A percentile compares a stretch with the other conserved stretches of the same genome.
These are phyloP conservation scores for Geotrichum ghanense DNA, from an alignment of 805 yeast genomes.

Conservation along the genomic window DNA sequence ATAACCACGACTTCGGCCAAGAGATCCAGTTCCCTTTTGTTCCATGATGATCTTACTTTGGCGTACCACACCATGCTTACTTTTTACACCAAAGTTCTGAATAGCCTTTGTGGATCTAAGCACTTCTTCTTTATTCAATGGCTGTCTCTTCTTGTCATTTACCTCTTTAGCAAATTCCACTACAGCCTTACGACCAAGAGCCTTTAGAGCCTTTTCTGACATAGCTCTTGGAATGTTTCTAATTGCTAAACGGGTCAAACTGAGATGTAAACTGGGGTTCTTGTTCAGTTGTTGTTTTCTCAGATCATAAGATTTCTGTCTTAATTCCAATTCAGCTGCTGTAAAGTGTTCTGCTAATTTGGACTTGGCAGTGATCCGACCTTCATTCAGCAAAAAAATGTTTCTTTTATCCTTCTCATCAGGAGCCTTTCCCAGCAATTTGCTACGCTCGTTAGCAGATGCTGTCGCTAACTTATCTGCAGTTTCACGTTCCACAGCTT, in stretches of 20 bases:
- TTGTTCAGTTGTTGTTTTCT: slow-evolving; percentile 84
- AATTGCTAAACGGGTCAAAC: slow-evolving; percentile 90
- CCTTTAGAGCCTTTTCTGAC: slow-evolving; percentile 80
- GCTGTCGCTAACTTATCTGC: slow-evolving; percentile 66
- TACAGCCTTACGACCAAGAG: slow-evolving; percentile 86
- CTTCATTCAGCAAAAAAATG: slow-evolving; percentile 81
- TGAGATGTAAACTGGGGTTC: slow-evolving; percentile 83
- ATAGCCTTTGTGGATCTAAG: slow-evolving; percentile 67
- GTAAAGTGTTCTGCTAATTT: slow-evolving; percentile 62
- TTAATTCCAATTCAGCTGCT: slow-evolving; percentile 65
- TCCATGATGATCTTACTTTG: slow-evolving; percentile 92
- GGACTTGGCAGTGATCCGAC: slow-evolving; percentile 74
- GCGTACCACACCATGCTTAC: slow-evolving; percentile 80
- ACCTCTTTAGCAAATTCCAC: slow-evolving; percentile 92
- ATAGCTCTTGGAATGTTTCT: slow-evolving; percentile 89
- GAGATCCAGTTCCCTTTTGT: slow-evolving; percentile 75
- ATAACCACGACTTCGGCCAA: slow-evolving; percentile 91
- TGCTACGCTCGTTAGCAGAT: slow-evolving; percentile 62
- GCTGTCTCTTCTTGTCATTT: slow-evolving; percentile 60
- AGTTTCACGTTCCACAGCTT: slow-evolving; percentile 78
- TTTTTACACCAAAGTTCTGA: slow-evolving; percentile 46
- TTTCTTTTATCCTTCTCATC: slow-evolving; percentile 76
- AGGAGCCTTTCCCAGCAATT: slow-evolving; percentile 67
- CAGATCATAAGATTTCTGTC: slow-evolving; percentile 77
- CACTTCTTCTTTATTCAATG: slow-evolving; percentile 80